Conservation (phyloP, 2,329 filamentous ascomycete genomes). For the Monosporascus sp. region DNA sequence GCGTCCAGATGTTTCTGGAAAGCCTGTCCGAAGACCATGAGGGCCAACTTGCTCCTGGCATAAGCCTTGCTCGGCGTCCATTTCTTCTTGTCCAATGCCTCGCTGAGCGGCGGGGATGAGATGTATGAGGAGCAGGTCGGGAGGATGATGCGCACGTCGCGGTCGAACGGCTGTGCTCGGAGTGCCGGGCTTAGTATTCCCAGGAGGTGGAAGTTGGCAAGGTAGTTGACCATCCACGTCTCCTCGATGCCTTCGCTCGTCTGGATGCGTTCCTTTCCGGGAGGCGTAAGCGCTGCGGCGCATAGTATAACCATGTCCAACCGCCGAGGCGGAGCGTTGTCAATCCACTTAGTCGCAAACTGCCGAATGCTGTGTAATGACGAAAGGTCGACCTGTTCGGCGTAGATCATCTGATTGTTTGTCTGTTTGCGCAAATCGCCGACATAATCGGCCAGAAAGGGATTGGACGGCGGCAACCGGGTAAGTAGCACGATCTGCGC, state of each 20-base stretch:
- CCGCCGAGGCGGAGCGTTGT: constrained; percentile 83
- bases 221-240: constrained; percentile 91
- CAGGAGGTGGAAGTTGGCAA: constrained; percentile 92
- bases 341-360: constrained; percentile 97
- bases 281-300: constrained; percentile 70
- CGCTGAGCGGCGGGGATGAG: constrained; percentile 61
- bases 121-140: constrained; percentile 87
- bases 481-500: constrained; percentile 90
- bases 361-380: constrained; percentile 85
- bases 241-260: constrained; percentile 80
- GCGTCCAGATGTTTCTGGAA: constrained; percentile 88
- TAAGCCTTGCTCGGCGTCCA: constrained; percentile 57
- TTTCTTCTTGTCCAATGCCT: constrained; percentile 41
- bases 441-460: constrained; percentile 89
- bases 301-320: constrained; percentile 90
- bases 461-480: constrained; percentile 71
- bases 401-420: constrained; percentile 83
- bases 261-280: constrained; percentile 51
- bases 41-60: constrained; percentile 66
- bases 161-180: constrained; percentile 84
- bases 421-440: constrained; percentile 75
- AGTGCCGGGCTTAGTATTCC: constrained; percentile 88
- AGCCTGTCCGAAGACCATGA: constrained; percentile 83
- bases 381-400: constrained; percentile 86
- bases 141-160: constrained; percentile 85